Percentiles rank a stretch among this genome's conserved stretches.
Evolutionary conservation across 2,329 filamentous ascomycete species (phyloP).

Genomic region (Scedosporium minutisporum): DNA sequence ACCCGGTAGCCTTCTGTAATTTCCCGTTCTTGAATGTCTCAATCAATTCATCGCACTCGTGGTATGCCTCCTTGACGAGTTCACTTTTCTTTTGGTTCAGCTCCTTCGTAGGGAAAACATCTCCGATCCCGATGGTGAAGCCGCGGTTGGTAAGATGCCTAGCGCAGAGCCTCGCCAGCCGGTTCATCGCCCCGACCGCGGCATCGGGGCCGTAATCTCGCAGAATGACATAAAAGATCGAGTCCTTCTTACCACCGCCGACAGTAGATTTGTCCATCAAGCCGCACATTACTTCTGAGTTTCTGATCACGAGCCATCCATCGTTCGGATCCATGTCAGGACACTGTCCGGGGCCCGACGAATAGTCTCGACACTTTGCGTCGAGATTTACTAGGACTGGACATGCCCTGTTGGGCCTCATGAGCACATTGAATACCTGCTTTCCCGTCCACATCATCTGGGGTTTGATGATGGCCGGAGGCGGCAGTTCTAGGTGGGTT

Average conservation of each 20-base stretch:
- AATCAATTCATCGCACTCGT: constrained; percentile 74
- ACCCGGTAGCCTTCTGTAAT: constrained; percentile 77
- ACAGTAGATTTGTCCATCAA: constrained; percentile 97
- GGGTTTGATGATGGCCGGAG: constrained; percentile 78
- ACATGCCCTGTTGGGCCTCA: constrained; percentile 80
- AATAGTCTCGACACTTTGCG: constrained; percentile 79
- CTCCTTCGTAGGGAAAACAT: constrained; percentile 73
- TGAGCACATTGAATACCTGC: constrained; percentile 83
- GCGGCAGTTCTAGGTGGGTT: constrained; percentile 71
- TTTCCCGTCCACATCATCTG: constrained; percentile 91
- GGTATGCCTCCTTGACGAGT: constrained; percentile 70
- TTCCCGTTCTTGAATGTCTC: constrained; percentile 69
- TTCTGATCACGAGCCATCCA: constrained; percentile 83
- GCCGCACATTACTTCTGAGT: constrained; percentile 96
- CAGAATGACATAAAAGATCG: constrained; percentile 92
- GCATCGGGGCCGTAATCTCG: constrained; percentile 88
- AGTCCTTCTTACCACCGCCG: constrained; percentile 96
- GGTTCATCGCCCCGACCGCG: constrained; percentile 86
- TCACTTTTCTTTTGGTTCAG: constrained; percentile 64
- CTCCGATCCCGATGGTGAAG: constrained; percentile 92
- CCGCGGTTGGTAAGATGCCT: constrained; percentile 81
- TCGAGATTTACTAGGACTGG: constrained; percentile 84
- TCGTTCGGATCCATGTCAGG: constrained; percentile 79
- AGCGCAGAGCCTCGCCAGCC: constrained; percentile 82
- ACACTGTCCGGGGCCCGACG: constrained; percentile 42